Evolutionary conservation across 768 basidiomycete genomes (phyloP).

Genomic region (Tulasnella sp.): DNA sequence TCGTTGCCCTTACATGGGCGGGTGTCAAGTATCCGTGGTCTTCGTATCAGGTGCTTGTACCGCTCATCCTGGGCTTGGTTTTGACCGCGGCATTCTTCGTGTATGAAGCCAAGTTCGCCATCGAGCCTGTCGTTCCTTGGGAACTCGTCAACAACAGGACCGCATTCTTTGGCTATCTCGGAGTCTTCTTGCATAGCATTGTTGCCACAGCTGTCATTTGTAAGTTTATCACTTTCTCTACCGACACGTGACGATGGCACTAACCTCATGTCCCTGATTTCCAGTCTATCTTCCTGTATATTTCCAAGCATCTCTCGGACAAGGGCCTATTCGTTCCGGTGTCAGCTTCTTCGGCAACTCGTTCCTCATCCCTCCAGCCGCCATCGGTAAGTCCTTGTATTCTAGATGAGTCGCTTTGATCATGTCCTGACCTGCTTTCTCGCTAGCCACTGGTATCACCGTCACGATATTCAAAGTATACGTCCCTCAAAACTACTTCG

Average conservation of each 20-base stretch:
- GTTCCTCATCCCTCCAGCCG: conserved; percentile 25
- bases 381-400: not conserved
- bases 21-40: conserved; percentile 41
- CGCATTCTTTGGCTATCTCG: conserved; percentile 31
- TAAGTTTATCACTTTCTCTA: not conserved
- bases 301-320: conserved; percentile 25
- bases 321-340: conserved; percentile 18
- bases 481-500: conserved; percentile 32
- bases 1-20: conserved; percentile 43
- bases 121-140: conserved; percentile 26
- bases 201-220: not conserved
- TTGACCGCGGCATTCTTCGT: conserved; percentile 35
- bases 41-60: conserved; percentile 35
- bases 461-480: conserved; percentile 29
- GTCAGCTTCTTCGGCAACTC: conserved; percentile 8
- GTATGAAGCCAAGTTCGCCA: conserved; percentile 34
- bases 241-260: not conserved
- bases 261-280: not conserved
- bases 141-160: conserved; percentile 35
- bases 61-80: conserved; percentile 38
- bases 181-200: not conserved
- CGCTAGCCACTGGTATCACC: not conserved
- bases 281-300: conserved; percentile 22
- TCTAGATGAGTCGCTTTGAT: not conserved
- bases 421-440: not conserved